phyloP scores from a whole-genome alignment of 2,329 filamentous ascomycete species.

The Diaporthe vexans region DNA sequence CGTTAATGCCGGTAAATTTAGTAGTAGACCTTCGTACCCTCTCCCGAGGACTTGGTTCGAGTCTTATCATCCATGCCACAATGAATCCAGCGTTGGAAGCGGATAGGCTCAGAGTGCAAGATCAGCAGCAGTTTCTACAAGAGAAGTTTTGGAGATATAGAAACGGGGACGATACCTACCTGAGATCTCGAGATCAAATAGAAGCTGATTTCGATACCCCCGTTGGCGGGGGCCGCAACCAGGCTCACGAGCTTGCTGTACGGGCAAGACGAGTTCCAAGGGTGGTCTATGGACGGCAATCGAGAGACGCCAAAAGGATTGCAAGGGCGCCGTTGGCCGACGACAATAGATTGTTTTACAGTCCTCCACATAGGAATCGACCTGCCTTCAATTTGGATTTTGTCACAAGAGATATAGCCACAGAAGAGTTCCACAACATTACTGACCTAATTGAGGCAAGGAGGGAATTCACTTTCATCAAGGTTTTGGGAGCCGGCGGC shows the following conservation, averaged over 20 bases:
- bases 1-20: neutral
- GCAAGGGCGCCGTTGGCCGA: neutral
- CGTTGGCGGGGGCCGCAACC: too few species aligned
- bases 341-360: neutral
- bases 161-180: neutral
- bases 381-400: neutral
- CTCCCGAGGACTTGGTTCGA: too few species aligned
- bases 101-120: neutral
- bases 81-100: neutral
- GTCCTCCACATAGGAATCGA: too few species aligned
- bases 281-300: neutral
- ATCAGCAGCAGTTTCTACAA: neutral
- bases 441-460: neutral
- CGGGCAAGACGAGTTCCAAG: neutral
- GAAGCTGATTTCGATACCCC: too few species aligned
- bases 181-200: neutral
- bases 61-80: too few species aligned
- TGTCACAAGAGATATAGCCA: too few species aligned
- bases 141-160: slow-evolving; percentile 3
- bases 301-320: too few species aligned
- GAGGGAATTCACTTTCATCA: neutral
- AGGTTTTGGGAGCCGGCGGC: neutral
- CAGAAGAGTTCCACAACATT: neutral
- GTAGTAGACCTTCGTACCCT: too few species aligned
- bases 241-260: neutral